Base-by-base conservation (phyloP, 2,329 filamentous ascomycete genomes). In the Cladosporium cucumerinum region DNA sequence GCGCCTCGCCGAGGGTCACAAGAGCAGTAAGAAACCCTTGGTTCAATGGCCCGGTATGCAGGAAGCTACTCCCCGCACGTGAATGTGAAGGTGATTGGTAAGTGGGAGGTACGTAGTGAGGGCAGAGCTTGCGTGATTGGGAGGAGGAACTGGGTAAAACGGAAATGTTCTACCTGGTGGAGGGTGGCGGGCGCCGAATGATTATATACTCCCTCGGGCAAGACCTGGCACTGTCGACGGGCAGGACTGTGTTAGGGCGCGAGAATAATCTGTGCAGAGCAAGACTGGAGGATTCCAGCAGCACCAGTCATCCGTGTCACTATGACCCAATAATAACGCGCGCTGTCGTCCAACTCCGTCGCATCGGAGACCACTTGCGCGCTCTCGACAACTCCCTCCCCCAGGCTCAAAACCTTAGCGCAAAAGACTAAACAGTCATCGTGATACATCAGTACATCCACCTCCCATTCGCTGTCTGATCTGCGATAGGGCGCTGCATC, bases 31-130 rank as follows among this genome's bases (percentile, higher is more conserved):
- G 60, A n/a, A 36, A 18, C 23, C 48, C 5, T 23, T 46, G 28
- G 57, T 28, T 51, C 34, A 62, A 55, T 55, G 30, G 49, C 39
- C 8, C 36, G 11, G 34, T 43, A n/a, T 55, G 46, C 18, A 36
- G 49, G 60, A 54, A 62, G 60, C 60, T 55, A 26, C 60, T 54
- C 60, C 60, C 60, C 60, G 60, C 60, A 61, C 59, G 59, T 61
- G 43, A 26, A 36, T 39, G 23, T 39, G 49, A 43, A 23, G 21
- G 26, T 48, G 32, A 61, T 61, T 51, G 58, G 58, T 51, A 52
- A 51, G 30, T 25, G 46, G 28, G n/a, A 51, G 32, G 54, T 57
- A 26, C 30, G 58, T 34, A 23, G 43, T 28, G 51, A 30, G 28
- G n/a, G 51, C 7, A 18, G 28, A 36, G 43, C 18, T 36, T 26